Conservation (phyloP, 2,329 filamentous ascomycete species). For the Diaporthe sp. region DNA sequence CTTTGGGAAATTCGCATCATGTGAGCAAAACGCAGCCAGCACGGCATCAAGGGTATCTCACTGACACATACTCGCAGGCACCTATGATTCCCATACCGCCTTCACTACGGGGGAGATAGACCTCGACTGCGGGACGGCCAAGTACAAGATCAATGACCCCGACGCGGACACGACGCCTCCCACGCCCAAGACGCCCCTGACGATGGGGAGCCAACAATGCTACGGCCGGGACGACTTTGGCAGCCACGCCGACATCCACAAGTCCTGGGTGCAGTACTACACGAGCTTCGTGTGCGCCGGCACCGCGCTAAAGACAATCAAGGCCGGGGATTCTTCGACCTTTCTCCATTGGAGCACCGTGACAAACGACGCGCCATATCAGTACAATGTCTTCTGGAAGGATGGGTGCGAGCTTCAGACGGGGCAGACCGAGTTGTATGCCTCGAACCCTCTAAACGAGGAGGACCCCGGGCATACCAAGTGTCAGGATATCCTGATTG, state of each 20-base stretch:
- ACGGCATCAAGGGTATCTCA: slow-evolving; percentile 9
- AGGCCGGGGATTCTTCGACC: slow-evolving; percentile 15
- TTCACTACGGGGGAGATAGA: slow-evolving; percentile 13
- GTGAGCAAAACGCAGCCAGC: slow-evolving; percentile 8
- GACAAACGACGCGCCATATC: slow-evolving; percentile 7
- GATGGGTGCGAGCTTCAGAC: slow-evolving; percentile 12
- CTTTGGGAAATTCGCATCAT: slow-evolving; percentile 11
- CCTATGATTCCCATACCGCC: slow-evolving; percentile 7
- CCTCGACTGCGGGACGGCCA: slow-evolving; percentile 17
- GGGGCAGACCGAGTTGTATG: slow-evolving; percentile 4
- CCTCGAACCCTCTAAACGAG: slow-evolving; percentile 16
- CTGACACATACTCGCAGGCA: slow-evolving; percentile 14
- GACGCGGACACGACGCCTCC: slow-evolving; percentile 2
- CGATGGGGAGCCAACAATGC: neutral
- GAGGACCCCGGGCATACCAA: neutral
- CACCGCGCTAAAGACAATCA: slow-evolving; percentile 8
- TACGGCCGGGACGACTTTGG: slow-evolving; percentile 10
- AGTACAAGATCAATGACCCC: slow-evolving; percentile 14
- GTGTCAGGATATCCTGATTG: slow-evolving; percentile 15
- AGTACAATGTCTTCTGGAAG: slow-evolving; percentile 20
- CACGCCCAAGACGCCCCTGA: neutral
- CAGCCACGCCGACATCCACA: slow-evolving; percentile 16
- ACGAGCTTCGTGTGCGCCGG: neutral
- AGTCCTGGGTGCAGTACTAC: slow-evolving; percentile 17
- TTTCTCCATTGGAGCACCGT: slow-evolving; percentile 9